phyloP scores from a whole-genome alignment of 805 yeast genomes.

The Candida orba region DNA sequence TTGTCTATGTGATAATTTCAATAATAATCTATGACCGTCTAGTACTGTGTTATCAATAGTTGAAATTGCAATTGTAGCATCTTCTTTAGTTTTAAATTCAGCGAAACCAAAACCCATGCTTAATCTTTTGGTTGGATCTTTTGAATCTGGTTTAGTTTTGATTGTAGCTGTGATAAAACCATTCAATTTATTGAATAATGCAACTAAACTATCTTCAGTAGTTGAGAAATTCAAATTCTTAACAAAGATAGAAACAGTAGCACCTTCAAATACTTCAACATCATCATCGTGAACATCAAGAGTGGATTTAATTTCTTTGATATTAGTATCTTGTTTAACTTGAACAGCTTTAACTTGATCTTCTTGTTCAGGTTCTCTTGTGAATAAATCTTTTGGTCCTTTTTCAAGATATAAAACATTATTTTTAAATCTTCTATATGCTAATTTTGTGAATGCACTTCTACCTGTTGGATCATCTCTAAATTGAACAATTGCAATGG shows the following conservation, averaged over 20 bases:
- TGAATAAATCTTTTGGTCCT: constrained; percentile 82
- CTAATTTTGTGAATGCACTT: constrained; percentile 79
- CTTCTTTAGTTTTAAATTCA: constrained; percentile 72
- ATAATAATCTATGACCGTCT: constrained; percentile 85
- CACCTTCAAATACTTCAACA: constrained; percentile 46
- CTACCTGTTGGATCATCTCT: constrained; percentile 79
- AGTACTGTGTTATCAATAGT: constrained; percentile 69
- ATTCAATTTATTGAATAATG: constrained; percentile 57
- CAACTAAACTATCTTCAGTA: constrained; percentile 45
- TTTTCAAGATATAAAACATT: constrained; percentile 86
- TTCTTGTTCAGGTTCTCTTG: constrained; percentile 40
- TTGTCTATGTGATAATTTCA: constrained; percentile 81
- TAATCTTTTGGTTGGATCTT: constrained; percentile 51
- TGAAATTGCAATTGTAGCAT: constrained; percentile 70
- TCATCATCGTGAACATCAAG: constrained; percentile 25
- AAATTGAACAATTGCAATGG: constrained; percentile 89
- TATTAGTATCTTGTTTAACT: constrained; percentile 18
- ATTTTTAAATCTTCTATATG: constrained; percentile 83
- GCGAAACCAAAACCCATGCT: constrained; percentile 99
- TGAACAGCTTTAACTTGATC: constrained; percentile 23
- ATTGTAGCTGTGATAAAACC: constrained; percentile 83
- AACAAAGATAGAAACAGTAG: constrained; percentile 82
- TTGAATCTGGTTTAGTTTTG: constrained; percentile 84
- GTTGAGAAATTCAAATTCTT: constrained; percentile 90
- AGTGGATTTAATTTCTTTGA: constrained; percentile 18